Base-by-base conservation (phyloP, 345 rosid genomes). In the Gossypioides kirkii region DNA sequence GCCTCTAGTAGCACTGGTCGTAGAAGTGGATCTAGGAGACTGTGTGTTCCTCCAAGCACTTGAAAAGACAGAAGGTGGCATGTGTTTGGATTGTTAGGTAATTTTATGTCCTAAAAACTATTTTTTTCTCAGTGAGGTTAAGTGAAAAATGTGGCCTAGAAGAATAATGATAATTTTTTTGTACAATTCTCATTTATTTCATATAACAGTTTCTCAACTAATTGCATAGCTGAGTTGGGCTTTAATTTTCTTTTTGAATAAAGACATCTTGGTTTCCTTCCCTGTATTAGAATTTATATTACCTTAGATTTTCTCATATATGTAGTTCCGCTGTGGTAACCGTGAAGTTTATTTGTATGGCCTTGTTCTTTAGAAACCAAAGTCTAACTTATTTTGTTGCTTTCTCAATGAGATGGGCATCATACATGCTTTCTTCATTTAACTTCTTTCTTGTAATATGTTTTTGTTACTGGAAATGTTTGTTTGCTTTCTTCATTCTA, bases 21-120 rank as follows among this genome's bases (percentile, higher is more conserved):
- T 43, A 65, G 36, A 20, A 65, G 69, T 64, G 52, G 50, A 65
- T 11, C 53, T 53, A 12, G 18, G 53, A 43, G 32, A 65, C 53
- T 45, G 18, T 18, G 23, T 45, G 54, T 66, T 45, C 12, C 18
- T 43, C 20, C 32, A 20, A 66, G 54, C 32, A 13, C 52, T 32
- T 64, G 38, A 66, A 45, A 64, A 18, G 69, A 18, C n/a, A 18
- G 41, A 64, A 64, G 52, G 50, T 42, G 50, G 52, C 28, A 64
- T 42, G 49, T 41, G 46, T n/a, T 63, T 63, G 68, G 68, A 64
- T 64, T 64, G 28, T 43, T 63, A n/a, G 10, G 53, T 8, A 12
- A 3, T 43, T 43, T 65, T 22, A 45, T 61, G 52, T 66, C 70
- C 54, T 66, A 25, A 8, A 66, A 66, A 13, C 41, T 25, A 41